Conservation (phyloP, 1,284 basidiomycete species). For the Exobasidium cylindrosporum region DNA sequence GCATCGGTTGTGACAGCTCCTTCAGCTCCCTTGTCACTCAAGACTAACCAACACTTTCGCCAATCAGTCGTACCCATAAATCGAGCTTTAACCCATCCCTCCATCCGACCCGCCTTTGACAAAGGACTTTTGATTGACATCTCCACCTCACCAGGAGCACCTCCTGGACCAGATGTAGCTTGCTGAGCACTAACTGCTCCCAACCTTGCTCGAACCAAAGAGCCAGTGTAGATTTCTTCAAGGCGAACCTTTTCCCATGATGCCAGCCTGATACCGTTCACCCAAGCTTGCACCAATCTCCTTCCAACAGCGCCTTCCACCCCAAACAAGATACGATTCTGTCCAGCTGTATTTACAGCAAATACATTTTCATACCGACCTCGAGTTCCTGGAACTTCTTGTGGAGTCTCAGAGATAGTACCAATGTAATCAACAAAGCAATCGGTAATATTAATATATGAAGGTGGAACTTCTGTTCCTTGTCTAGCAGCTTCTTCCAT, state of each 20-base stretch:
- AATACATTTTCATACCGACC: slow-evolving; percentile 68
- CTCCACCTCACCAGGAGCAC: slow-evolving; percentile 20
- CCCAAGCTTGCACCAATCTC: slow-evolving; percentile 63
- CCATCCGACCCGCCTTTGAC: slow-evolving; percentile 67
- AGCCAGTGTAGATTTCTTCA: slow-evolving; percentile 96
- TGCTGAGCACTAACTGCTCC: slow-evolving; percentile 53
- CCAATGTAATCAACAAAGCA: slow-evolving; percentile 63
- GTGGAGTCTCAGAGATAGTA: slow-evolving; percentile 59
- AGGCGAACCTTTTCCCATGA: slow-evolving; percentile 93
- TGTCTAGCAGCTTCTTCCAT: slow-evolving; percentile 75
- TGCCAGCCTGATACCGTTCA: slow-evolving; percentile 81
- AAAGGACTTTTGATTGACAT: slow-evolving; percentile 46
- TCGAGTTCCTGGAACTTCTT: slow-evolving; percentile 58
- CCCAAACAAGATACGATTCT: slow-evolving; percentile 78
- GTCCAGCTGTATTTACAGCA: slow-evolving; percentile 89
- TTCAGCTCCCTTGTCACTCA: slow-evolving; percentile 54
- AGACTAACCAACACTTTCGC: slow-evolving; percentile 85
- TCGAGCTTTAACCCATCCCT: slow-evolving; percentile 88
- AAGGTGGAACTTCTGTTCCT: slow-evolving; percentile 77
- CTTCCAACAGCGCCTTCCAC: slow-evolving; percentile 49
- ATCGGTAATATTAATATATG: slow-evolving; percentile 81
- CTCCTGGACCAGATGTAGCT: slow-evolving; percentile 19
- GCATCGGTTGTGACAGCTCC: slow-evolving; percentile 8
- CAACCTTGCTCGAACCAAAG: slow-evolving; percentile 64
- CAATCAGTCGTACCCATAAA: slow-evolving; percentile 93